Conservation (phyloP, 768 basidiomycete genomes). For the Macrolepiota fuliginosa region DNA sequence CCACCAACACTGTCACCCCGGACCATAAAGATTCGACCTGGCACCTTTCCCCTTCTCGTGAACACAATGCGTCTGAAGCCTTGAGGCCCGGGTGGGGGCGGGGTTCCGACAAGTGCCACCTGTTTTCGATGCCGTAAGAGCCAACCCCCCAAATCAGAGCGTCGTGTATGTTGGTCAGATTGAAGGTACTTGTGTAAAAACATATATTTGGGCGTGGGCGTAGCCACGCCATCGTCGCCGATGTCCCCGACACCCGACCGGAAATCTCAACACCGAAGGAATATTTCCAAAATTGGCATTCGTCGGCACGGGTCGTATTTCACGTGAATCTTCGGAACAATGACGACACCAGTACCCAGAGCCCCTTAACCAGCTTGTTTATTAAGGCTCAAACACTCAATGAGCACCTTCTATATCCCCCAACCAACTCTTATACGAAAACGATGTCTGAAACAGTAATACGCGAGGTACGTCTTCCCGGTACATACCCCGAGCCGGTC, state of each 20-base stretch:
- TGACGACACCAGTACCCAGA: neutral
- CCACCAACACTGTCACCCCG: neutral
- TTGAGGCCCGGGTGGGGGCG: too few species aligned
- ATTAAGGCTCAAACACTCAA: neutral
- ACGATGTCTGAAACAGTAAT: constrained; percentile 37
- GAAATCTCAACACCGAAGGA: neutral
- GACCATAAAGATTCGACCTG: neutral
- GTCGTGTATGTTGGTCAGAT: too few species aligned
- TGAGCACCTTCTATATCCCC: neutral
- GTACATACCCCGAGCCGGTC: neutral
- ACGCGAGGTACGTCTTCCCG: constrained; percentile 29
- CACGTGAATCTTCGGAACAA: constrained; percentile 2
- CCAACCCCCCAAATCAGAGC: too few species aligned
- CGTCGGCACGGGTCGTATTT: neutral
- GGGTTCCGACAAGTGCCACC: too few species aligned
- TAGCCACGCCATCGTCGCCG: neutral
- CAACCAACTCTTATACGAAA: neutral
- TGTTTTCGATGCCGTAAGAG: too few species aligned
- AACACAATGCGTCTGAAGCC: too few species aligned
- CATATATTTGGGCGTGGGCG: neutral
- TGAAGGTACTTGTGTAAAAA: too few species aligned
- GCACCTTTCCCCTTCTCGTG: too few species aligned
- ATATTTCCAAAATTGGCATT: neutral
- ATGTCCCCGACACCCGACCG: constrained; percentile 6
- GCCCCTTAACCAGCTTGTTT: neutral